phyloP scores from a whole-genome alignment of 2,329 filamentous ascomycete genomes.

The Fusarium tupiense region DNA sequence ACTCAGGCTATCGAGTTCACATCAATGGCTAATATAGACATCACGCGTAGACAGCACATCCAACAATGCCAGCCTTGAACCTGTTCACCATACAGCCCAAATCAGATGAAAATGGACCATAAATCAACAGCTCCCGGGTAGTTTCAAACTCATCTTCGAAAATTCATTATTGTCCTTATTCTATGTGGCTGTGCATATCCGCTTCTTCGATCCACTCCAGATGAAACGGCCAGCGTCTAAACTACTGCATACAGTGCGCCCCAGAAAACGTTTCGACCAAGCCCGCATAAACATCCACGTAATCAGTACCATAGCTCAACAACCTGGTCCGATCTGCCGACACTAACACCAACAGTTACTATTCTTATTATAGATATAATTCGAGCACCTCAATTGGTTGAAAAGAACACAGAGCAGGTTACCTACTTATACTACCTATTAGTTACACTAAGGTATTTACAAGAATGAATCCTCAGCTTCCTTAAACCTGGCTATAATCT shows the following conservation, averaged over 20 bases:
- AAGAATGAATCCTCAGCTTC: background rate
- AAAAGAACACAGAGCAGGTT: background rate
- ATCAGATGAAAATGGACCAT: accelerated
- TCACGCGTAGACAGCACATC: background rate
- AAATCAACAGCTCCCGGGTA: background rate
- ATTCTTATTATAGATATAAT: background rate
- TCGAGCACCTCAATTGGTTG: background rate
- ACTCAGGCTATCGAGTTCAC: background rate
- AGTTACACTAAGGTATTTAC: background rate
- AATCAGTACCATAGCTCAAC: background rate
- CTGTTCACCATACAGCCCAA: too few relatives aligned
- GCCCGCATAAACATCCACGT: background rate
- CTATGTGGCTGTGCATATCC: background rate
- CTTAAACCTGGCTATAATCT: background rate
- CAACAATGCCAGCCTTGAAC: background rate
- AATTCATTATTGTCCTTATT: too few relatives aligned
- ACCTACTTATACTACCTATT: background rate
- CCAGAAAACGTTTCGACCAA: background rate
- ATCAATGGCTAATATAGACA: background rate
- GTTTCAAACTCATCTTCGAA: accelerated
- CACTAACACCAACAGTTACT: background rate
- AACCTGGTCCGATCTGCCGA: background rate
- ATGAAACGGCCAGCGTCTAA: background rate
- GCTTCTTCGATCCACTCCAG: background rate
- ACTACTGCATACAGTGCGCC: background rate